Evolutionary conservation across 2,329 filamentous ascomycete species (phyloP).

Genomic region (Hypoxylon sp.): DNA sequence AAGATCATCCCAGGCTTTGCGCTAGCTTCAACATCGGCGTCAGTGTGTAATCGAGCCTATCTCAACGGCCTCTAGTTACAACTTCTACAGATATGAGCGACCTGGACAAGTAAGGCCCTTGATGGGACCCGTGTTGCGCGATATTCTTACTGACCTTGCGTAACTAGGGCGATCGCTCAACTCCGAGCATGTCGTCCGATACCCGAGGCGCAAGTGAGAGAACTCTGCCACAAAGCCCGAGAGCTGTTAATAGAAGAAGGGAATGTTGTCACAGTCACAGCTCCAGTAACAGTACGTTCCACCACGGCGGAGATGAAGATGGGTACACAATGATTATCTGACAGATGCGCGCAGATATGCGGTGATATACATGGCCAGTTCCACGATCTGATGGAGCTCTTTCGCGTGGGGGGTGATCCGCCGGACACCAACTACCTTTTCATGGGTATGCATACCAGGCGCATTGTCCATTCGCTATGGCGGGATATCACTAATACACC

Average conservation of each 20-base stretch:
- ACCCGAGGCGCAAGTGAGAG: conserved; percentile 93
- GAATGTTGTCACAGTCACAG: conserved; percentile 95
- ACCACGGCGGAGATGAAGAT: background rate
- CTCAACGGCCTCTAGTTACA: conserved; percentile 1
- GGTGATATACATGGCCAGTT: conserved; percentile 98
- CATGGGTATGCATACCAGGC: conserved; percentile 76
- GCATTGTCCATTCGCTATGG: background rate
- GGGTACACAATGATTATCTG: conserved; percentile 14
- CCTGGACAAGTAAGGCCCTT: conserved; percentile 81
- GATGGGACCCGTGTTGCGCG: conserved; percentile 1
- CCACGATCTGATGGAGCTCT: conserved; percentile 96
- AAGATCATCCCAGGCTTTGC: conserved; percentile 16
- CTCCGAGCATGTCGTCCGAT: conserved; percentile 96
- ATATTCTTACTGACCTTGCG: conserved; percentile 37
- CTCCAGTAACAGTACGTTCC: conserved; percentile 84
- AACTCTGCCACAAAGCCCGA: conserved; percentile 96
- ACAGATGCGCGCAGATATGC: conserved; percentile 75
- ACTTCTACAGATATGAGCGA: conserved; percentile 79
- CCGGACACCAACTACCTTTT: conserved; percentile 97
- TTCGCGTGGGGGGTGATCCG: conserved; percentile 92
- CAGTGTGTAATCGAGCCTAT: conserved; percentile 4
- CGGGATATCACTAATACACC: conserved; percentile 34
- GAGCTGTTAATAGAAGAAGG: conserved; percentile 97
- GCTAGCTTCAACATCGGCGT: conserved; percentile 17
- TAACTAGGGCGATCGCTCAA: conserved; percentile 87